Evolutionary conservation across 2,329 filamentous ascomycete genomes (phyloP).

Genomic region (Cladosporium sphaerospermum): DNA sequence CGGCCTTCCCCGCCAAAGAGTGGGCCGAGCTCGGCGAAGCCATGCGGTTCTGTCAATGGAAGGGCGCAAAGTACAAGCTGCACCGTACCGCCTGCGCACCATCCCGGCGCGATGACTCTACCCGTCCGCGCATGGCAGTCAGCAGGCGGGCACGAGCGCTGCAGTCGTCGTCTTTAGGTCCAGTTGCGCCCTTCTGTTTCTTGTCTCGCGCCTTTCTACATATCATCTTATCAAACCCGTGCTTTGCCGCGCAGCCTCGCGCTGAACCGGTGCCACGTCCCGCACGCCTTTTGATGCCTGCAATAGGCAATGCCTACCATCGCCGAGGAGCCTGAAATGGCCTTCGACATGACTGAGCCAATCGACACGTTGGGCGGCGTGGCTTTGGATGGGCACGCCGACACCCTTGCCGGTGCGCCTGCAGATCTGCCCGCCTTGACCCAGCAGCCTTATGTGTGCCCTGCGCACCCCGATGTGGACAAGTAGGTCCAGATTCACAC

Average conservation of each 20-base stretch:
- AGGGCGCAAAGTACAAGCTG: not conserved
- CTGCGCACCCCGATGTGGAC: constrained; percentile 11
- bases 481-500: constrained; percentile 2
- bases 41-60: not conserved
- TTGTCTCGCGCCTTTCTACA: constrained; percentile 16
- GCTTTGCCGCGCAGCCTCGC: constrained; percentile 1
- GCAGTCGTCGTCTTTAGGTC: not conserved
- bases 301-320: constrained; percentile 15
- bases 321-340: constrained; percentile 13
- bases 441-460: constrained; percentile 10
- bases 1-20: too few relatives aligned
- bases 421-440: not conserved
- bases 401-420: constrained; percentile 7
- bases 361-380: not conserved
- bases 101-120: not conserved
- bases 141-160: not conserved
- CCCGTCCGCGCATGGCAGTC: not conserved
- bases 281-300: constrained; percentile 3
- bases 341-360: constrained; percentile 11
- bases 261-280: not conserved
- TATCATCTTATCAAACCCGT: not conserved
- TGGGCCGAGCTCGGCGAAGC: not conserved
- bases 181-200: constrained; percentile 11
- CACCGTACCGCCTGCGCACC: not conserved
- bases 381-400: not conserved